Evolutionary conservation across 176 grass and related monocot genomes (phyloP).

Genomic region (Guadua angustifolia): DNA sequence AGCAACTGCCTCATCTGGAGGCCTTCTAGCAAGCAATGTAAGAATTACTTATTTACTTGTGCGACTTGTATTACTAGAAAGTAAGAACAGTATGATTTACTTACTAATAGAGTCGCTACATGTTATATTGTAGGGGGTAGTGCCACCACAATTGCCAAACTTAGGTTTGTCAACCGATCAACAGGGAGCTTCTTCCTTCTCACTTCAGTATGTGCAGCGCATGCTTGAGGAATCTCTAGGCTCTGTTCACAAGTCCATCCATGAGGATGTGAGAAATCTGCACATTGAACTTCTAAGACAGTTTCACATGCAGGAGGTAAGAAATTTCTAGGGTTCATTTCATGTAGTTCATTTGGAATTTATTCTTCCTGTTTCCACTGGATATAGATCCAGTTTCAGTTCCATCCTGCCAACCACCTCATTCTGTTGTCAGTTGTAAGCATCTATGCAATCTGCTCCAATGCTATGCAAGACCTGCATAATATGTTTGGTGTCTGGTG

Average conservation of each 20-base stretch:
- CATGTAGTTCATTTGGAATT: conserved; percentile 24
- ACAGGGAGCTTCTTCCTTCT: conserved; percentile 78
- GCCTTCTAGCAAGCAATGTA: conserved; percentile 67
- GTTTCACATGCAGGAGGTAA: conserved; percentile 96
- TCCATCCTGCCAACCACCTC: neutral
- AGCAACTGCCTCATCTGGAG: conserved; percentile 46
- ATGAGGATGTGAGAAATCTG: conserved; percentile 90
- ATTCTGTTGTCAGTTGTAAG: conserved; percentile 14
- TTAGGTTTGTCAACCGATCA: conserved; percentile 61
- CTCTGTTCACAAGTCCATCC: conserved; percentile 88
- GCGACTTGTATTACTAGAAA: neutral
- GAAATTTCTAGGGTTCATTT: conserved; percentile 24
- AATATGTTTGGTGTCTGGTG: neutral
- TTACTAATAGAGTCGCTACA: conserved; percentile 25
- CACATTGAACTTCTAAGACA: conserved; percentile 96
- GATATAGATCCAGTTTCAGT: conserved; percentile 5
- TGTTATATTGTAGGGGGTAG: conserved; percentile 59
- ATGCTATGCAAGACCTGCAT: conserved; percentile 2
- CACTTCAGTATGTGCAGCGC: conserved; percentile 90
- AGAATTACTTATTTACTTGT: conserved; percentile 42
- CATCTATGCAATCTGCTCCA: neutral
- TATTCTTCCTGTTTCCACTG: neutral
- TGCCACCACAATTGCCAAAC: conserved; percentile 47
- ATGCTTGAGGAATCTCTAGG: conserved; percentile 91
- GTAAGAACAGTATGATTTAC: neutral